Evolutionary conservation across 164 flowering plant species (phyloP).

Genomic region (Magnolia changhungtana): DNA sequence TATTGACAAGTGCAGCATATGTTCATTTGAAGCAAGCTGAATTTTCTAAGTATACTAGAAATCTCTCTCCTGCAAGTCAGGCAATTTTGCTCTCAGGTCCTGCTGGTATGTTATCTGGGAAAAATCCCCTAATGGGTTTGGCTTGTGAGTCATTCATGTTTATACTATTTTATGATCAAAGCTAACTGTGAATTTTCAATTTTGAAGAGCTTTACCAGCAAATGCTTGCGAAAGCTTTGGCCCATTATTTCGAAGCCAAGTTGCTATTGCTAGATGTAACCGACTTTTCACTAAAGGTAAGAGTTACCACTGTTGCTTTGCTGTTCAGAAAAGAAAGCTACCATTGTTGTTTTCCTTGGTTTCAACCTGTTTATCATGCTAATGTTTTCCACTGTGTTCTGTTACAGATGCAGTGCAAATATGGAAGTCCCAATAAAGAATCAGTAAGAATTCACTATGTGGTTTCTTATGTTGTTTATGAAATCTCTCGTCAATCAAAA

Average conservation of each 20-base stretch:
- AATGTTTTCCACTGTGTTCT: slow-evolving; percentile 1
- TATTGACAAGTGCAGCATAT: slow-evolving; percentile 91
- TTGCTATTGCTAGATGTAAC: slow-evolving; percentile 76
- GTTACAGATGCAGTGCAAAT: slow-evolving; percentile 81
- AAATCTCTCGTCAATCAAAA: neutral
- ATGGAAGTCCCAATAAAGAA: slow-evolving; percentile 57
- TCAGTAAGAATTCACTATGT: slow-evolving; percentile 45
- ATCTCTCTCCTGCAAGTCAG: slow-evolving; percentile 89
- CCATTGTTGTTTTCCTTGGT: neutral
- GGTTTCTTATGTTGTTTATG: slow-evolving; percentile 1
- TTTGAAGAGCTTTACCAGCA: slow-evolving; percentile 85
- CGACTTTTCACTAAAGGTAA: slow-evolving; percentile 86
- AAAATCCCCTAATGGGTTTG: neutral
- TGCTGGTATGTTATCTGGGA: slow-evolving; percentile 56
- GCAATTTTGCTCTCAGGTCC: slow-evolving; percentile 93
- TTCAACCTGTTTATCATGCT: slow-evolving; percentile 1
- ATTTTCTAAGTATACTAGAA: slow-evolving; percentile 68
- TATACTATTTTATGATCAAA: neutral
- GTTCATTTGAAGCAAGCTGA: slow-evolving; percentile 83
- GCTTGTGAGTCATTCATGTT: neutral
- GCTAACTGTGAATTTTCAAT: slow-evolving; percentile 12
- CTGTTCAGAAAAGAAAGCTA: too few species aligned
- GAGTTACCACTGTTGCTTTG: neutral
- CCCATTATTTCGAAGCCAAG: slow-evolving; percentile 87
- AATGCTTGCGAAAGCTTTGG: slow-evolving; percentile 96